Evolutionary conservation across 352 stramenopile genomes (phyloP).

Genomic region (Pelagophyceae sp.): DNA sequence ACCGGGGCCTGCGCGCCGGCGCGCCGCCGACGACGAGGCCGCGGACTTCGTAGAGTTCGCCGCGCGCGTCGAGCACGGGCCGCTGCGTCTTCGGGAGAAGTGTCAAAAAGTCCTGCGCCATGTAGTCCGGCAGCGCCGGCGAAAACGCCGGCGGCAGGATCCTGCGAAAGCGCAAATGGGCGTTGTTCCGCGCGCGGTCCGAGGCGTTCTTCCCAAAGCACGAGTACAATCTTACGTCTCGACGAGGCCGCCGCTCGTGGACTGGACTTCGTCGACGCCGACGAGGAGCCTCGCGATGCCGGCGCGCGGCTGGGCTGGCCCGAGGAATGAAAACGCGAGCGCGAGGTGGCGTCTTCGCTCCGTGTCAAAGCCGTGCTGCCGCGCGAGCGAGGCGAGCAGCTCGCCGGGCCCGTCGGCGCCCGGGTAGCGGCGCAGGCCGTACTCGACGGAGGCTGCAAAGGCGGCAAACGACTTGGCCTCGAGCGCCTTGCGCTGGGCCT

Average conservation of each 20-base stretch:
- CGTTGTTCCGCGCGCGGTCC: too few relatives aligned
- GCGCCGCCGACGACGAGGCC: neutral
- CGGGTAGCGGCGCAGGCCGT: constrained; percentile 11
- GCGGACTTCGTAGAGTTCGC: constrained; percentile 7
- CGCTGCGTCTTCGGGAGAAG: constrained; percentile 4
- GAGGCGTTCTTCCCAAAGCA: too few relatives aligned
- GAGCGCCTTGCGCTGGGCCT: neutral
- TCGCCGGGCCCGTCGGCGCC: neutral
- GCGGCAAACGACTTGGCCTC: constrained; percentile 2
- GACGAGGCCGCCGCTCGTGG: neutral
- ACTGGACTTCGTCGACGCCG: neutral
- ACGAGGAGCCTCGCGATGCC: neutral
- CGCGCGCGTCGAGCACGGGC: neutral
- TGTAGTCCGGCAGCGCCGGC: neutral
- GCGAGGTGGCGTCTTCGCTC: constrained; percentile 12
- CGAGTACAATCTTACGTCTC: too few relatives aligned
- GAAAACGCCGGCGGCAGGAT: constrained; percentile 7
- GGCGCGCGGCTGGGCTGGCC: neutral
- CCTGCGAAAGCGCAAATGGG: neutral
- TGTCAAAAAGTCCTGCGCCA: neutral
- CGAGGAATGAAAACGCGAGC: constrained; percentile 4
- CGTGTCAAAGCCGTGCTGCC: neutral
- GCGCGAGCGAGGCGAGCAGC: neutral
- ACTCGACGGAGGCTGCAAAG: constrained; percentile 18
- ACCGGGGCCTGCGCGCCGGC: too few relatives aligned